Base-by-base conservation (phyloP, 768 basidiomycete species). In the Crassisporium funariophilum region DNA sequence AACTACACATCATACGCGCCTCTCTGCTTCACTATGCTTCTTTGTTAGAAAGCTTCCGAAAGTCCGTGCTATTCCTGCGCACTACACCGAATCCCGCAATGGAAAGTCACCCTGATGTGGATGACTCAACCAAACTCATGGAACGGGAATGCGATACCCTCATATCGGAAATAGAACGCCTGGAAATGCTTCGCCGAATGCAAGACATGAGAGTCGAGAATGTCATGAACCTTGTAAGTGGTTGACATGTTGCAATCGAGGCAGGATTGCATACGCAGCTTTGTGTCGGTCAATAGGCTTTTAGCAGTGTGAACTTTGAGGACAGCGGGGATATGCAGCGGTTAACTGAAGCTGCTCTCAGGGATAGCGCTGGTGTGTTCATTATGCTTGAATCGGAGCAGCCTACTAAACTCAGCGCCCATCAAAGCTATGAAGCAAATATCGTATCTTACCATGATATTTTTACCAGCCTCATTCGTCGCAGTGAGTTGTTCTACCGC, bases 1-100 rank as follows among this genome's bases (percentile, higher is more conserved):
- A 77, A 38, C 64, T 83, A 35, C 78, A 83, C 50, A 66, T 76
- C 44, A 67, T 83, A 43, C 77, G 75, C 34, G 80, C 81, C 1
- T 78, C 78, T 45, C 68, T 75, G 11, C 67, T 83, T 8, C 76
- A 81, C 56, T 79, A 82, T 56, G 66, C 69, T 5, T 70, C 74
- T 4, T 66, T 82, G n/a, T 64, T 82, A 23, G 65, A 73, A 16
- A 75, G 78, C 49, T 81, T 82, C 53, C 59, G 58, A 10, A 77
- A 79, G 54, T 62, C 77, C 0, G 74, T 81, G 12, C 10, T 56
- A 0, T 83, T 82, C 44, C 58, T 82, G 11, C 56, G 53, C 19
- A 63, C 69, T 6, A 77, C 76, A 0, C 60, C 60, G 7, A 79
- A 80, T 55, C 82, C 79, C 11, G 77, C 74, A 8, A 75, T 81